Conservation (phyloP, 2,329 filamentous ascomycete species). For the Penicillium griseofulvum region DNA sequence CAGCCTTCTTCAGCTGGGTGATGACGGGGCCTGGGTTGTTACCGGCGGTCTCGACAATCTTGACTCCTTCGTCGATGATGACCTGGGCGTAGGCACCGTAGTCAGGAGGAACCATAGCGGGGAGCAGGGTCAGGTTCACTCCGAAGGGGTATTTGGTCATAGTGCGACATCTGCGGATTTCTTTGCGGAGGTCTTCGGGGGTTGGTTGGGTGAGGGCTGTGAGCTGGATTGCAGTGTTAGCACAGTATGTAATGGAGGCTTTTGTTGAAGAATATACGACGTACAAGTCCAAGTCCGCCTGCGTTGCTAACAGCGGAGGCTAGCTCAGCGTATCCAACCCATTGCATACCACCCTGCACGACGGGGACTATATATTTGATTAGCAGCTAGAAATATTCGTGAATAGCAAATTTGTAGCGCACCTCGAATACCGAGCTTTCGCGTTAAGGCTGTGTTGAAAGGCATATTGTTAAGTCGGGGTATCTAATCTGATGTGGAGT, state of each 20-base stretch:
- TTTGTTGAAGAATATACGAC: constrained; percentile 11
- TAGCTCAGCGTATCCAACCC: constrained; percentile 55
- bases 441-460: constrained; percentile 63
- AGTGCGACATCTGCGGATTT: constrained; percentile 81
- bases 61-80: constrained; percentile 88
- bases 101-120: constrained; percentile 83
- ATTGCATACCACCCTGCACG: constrained; percentile 56
- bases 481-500: constrained; percentile 11
- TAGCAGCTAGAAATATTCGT: not conserved
- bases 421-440: constrained; percentile 56
- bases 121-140: constrained; percentile 93
- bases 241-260: not conserved
- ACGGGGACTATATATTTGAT: constrained; percentile 41
- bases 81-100: constrained; percentile 89
- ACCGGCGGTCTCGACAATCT: constrained; percentile 88
- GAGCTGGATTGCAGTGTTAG: constrained; percentile 32
- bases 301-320: constrained; percentile 55
- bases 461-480: constrained; percentile 48
- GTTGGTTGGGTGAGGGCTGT: constrained; percentile 80
- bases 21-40: constrained; percentile 91
- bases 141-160: constrained; percentile 68
- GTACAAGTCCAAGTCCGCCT: constrained; percentile 52
- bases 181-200: constrained; percentile 85
- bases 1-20: constrained; percentile 75
- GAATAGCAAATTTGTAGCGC: constrained; percentile 3